Percentiles rank a stretch among this genome's conserved stretches.
Conservation (phyloP, 1,139 yeast species). For the Arxiozyma bovina region DNA sequence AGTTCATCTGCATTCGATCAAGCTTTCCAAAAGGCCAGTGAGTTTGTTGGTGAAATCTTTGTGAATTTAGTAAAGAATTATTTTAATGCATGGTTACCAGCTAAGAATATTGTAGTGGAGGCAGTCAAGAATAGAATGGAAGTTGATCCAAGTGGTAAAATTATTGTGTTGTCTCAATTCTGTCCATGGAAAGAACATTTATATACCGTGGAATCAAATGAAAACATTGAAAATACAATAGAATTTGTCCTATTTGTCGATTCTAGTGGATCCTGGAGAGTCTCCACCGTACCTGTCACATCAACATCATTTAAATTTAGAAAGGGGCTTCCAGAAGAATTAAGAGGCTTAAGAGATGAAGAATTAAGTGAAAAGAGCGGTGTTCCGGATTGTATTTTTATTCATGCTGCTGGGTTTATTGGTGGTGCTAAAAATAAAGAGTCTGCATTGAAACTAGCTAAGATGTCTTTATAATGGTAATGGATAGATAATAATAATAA, state of each 20-base stretch:
- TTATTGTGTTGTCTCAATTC: conserved; percentile 60
- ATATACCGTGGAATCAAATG: conserved; percentile 61
- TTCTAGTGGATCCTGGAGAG: conserved; percentile 68
- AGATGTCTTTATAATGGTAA: conserved; percentile 34
- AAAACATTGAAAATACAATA: conserved; percentile 44
- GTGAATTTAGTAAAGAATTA: conserved; percentile 56
- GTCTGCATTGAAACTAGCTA: conserved; percentile 72
- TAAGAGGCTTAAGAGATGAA: conserved; percentile 93
- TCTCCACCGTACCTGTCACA: conserved; percentile 77
- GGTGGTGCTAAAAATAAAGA: conserved; percentile 86
- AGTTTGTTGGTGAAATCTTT: conserved; percentile 77
- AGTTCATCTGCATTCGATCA: conserved; percentile 60
- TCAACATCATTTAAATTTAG: conserved; percentile 76
- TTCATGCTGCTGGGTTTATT: conserved; percentile 95
- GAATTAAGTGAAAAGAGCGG: conserved; percentile 65
- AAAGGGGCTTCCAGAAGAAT: conserved; percentile 75
- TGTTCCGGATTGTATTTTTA: conserved; percentile 75
- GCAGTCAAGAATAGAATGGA: conserved; percentile 52
- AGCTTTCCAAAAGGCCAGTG: conserved; percentile 62
- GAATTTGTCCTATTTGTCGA: conserved; percentile 78
- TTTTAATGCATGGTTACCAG: conserved; percentile 89
- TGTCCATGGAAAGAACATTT: conserved; percentile 96
- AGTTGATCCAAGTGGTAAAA: conserved; percentile 57
- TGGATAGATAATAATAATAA: not conserved
- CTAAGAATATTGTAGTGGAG: conserved; percentile 63